Evolutionary conservation across 179 eudicot genomes (phyloP), one percentile per base, ranked within the genome.

Genomic region (Nepenthes alata): DNA sequence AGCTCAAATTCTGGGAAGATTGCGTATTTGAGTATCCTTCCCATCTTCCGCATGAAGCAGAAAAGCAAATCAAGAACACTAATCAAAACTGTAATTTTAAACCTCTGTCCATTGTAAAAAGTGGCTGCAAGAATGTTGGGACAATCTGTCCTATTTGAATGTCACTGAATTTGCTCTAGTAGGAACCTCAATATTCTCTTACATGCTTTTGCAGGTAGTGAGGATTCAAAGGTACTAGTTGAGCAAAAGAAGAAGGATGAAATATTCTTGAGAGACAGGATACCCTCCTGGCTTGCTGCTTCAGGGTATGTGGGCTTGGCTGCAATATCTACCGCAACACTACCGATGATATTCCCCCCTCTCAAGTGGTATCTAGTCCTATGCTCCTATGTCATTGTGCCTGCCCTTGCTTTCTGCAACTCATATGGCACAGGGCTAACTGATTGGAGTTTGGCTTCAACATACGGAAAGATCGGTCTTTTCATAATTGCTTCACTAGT

Each of bases 351-450:
- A 54, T 93, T 93, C 50, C 96, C 96, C n/a, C 88, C 96, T 41
- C 80, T 93, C 8, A 93, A 86, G 63, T 93, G 98, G 98, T 93
- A 93, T 58, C 68, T 93, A 2, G 96, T 93, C 62, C 88, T 93
- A 11, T 83, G 93, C 71, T 72, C 90, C 1, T 93, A 93, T 68
- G 16, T 89, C 35, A 37, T 93, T 38, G 98, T 95, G 47, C 98
- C 98, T 51, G 98, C 98, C 56, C 88, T 93, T 64, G 98, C 96
- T 57, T 93, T 93, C 72, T 93, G 98, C 86, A 93, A 93, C 71
- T 93, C 98, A 5, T 93, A 93, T 41, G 97, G 96, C 34, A 84
- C 88, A 7, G 98, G 98, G 15, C 95, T 93, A 53, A 93, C 98
- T 35, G 97, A 93, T 75, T 93, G 98, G 98, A 93, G 73, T 69